These are phyloP conservation scores for Ilyonectria destructans DNA, from an alignment of 2,329 filamentous ascomycete genomes.

Conservation along the genomic window DNA sequence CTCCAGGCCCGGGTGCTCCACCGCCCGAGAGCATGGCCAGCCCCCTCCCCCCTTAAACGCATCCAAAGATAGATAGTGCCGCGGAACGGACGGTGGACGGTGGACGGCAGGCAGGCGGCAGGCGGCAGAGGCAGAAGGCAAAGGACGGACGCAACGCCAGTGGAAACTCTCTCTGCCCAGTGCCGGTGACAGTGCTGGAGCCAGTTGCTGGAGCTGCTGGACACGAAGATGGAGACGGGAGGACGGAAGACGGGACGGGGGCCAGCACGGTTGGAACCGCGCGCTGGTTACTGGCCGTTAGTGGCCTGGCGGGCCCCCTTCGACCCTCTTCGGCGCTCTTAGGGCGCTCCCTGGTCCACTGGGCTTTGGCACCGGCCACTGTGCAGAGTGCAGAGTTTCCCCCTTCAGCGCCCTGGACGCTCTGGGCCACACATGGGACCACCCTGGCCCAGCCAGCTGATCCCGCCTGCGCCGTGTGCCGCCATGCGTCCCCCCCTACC, in stretches of 20 bases:
- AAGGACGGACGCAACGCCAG: not conserved
- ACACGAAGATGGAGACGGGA: constrained; percentile 41
- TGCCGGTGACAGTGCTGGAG: constrained; percentile 27
- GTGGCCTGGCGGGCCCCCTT: constrained; percentile 24
- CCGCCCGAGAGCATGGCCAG: constrained; percentile 2
- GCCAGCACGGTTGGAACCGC: constrained; percentile 49
- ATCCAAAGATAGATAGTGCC: constrained; percentile 18
- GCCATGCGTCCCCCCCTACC: constrained; percentile 17
- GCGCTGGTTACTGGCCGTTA: constrained; percentile 30
- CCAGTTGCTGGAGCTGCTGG: not conserved
- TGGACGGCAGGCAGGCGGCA: constrained; percentile 3
- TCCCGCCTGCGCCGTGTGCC: constrained; percentile 41
- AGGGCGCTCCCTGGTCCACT: constrained; percentile 32
- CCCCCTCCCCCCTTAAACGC: constrained; percentile 22
- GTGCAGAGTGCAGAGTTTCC: constrained; percentile 8
- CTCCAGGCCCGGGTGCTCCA: constrained; percentile 12
- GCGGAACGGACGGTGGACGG: constrained; percentile 10
- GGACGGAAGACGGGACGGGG: constrained; percentile 48
- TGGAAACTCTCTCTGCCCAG: constrained; percentile 13
- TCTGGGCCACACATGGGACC: constrained; percentile 39
- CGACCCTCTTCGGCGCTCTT: constrained; percentile 35
- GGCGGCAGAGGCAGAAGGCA: not conserved
- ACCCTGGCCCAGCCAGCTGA: constrained; percentile 45
- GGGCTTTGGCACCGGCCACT: constrained; percentile 28
- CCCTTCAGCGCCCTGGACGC: constrained; percentile 32